Conservation (phyloP, 805 yeast genomes). For the Wickerhamiella australiensis region DNA sequence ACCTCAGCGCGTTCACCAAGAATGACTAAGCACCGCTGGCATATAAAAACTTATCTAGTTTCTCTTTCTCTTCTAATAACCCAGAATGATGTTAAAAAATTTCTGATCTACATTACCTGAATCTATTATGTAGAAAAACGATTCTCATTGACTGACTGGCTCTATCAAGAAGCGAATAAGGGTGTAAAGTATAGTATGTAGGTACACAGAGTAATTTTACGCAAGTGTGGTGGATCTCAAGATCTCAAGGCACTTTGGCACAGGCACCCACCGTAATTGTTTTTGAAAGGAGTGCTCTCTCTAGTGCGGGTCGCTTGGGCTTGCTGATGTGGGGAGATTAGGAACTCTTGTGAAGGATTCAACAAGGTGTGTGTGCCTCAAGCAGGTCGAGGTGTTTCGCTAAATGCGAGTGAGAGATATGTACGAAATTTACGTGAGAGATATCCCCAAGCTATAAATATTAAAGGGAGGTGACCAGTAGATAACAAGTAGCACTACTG, state of each 20-base stretch:
- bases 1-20: slow-evolving; percentile 6
- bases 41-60: not conserved
- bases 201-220: not conserved
- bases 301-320: too few species aligned
- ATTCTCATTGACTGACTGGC: slow-evolving; percentile 12
- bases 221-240: too few species aligned
- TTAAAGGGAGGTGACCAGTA: not conserved
- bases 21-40: slow-evolving; percentile 2
- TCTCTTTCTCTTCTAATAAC: not conserved
- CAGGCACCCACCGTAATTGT: too few species aligned
- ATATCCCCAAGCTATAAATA: not conserved
- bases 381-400: too few species aligned
- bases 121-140: slow-evolving; percentile 9
- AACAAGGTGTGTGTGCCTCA: too few species aligned
- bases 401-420: too few species aligned
- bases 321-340: too few species aligned
- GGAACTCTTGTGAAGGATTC: too few species aligned
- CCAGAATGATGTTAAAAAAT: slow-evolving; percentile 14
- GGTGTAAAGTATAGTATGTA: not conserved
- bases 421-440: too few species aligned
- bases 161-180: not conserved
- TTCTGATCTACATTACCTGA: slow-evolving; percentile 26
- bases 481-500: not conserved
- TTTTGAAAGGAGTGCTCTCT: too few species aligned
- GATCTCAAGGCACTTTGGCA: too few species aligned